phyloP scores from a whole-genome alignment of 331 rosid species.

The Saraca asoca region DNA sequence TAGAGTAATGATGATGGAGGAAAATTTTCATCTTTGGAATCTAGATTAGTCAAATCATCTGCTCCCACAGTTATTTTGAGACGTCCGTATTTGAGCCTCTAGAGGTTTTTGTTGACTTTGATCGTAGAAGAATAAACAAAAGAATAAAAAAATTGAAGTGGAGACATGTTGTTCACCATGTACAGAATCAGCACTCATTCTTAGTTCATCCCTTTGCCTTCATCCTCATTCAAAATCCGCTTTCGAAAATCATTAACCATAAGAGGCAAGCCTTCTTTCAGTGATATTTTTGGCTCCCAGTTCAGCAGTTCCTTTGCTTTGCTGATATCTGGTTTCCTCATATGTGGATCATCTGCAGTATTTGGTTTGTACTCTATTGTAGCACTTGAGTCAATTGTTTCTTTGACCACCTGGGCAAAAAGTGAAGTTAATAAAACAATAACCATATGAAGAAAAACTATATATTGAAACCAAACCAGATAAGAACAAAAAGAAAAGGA shows the following conservation, averaged over 20 bases:
- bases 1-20: too few species aligned
- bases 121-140: not conserved
- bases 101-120: constrained; percentile 17
- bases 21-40: too few species aligned
- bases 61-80: too few species aligned
- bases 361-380: constrained; percentile 82
- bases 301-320: constrained; percentile 88
- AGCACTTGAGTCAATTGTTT: constrained; percentile 89
- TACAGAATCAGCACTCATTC: constrained; percentile 32
- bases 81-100: too few species aligned
- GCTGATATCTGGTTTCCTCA: constrained; percentile 95
- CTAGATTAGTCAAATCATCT: too few species aligned
- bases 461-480: too few species aligned
- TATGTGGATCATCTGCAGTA: constrained; percentile 96
- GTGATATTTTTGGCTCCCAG: constrained; percentile 88
- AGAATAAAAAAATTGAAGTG: constrained; percentile 34
- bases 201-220: constrained; percentile 75
- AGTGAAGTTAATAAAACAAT: too few species aligned
- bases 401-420: constrained; percentile 76
- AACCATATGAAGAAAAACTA: too few species aligned
- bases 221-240: constrained; percentile 91
- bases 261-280: constrained; percentile 89
- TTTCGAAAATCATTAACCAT: constrained; percentile 94
- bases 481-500: not conserved
- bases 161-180: constrained; percentile 44